A percentile compares a stretch with the other conserved stretches of the same genome.
These are phyloP conservation scores for Phytophthora litchii DNA, from an alignment of 352 stramenopile genomes.

Conservation along the genomic window DNA sequence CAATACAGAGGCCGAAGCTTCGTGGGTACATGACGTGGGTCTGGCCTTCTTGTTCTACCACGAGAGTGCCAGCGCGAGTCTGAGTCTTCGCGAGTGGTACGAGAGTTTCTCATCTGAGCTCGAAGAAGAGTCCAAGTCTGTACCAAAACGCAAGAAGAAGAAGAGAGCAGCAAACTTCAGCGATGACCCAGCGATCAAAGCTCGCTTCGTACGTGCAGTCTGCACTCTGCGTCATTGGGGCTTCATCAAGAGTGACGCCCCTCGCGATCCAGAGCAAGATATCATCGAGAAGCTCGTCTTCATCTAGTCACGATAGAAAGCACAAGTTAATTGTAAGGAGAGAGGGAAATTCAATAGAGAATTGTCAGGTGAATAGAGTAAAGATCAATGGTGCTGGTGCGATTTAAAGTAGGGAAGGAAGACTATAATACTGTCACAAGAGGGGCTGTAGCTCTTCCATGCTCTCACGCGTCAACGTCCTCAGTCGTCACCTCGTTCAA, in stretches of 20 bases:
- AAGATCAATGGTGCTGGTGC: constrained; percentile 24
- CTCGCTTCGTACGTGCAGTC: constrained; percentile 69
- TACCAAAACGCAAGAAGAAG: constrained; percentile 8
- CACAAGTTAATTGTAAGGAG: not conserved
- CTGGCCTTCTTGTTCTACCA: constrained; percentile 77
- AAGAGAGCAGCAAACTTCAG: constrained; percentile 17
- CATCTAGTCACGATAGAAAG: constrained; percentile 38
- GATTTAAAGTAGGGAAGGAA: constrained; percentile 52
- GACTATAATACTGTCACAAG: constrained; percentile 50
- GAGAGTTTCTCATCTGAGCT: constrained; percentile 57
- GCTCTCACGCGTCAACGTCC: constrained; percentile 23
- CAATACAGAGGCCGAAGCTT: constrained; percentile 18
- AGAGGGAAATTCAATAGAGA: not conserved
- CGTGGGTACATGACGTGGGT: constrained; percentile 65
- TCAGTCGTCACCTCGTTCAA: constrained; percentile 82
- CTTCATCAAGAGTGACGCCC: constrained; percentile 55
- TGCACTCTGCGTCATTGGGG: constrained; percentile 78
- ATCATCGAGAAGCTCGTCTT: constrained; percentile 84
- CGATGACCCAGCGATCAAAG: constrained; percentile 48
- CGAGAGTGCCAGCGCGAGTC: constrained; percentile 59
- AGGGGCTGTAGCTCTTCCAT: constrained; percentile 31
- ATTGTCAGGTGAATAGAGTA: not conserved
- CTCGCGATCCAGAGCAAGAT: constrained; percentile 53
- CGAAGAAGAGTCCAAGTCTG: constrained; percentile 26
- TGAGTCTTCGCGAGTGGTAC: constrained; percentile 76